Evolutionary conservation across 805 yeast genomes (phyloP), one percentile per base, ranked within the genome.

Genomic region (Saturnispora hagleri): DNA sequence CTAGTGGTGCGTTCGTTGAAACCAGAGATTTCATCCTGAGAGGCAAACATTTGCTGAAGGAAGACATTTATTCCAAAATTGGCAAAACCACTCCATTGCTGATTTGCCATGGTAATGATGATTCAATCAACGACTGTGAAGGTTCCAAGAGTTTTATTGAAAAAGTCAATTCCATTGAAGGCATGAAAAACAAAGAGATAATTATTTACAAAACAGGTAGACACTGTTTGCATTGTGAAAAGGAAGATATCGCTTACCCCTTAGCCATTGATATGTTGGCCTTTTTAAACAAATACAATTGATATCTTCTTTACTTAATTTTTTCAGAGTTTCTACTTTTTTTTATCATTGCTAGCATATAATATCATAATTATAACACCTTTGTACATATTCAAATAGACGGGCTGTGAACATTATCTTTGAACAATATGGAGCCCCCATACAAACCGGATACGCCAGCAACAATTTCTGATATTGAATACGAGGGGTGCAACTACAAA

Each of bases 71-170:
- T 49, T 57, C 69, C 3, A 64, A 69, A 43, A 66, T 70, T 51
- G 64, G 66, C 43, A 64, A 70, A 5, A 60, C 70, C 7, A 69
- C 74, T 10, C 80, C 86, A 0, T 59, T 84, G 4, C 62, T 82
- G 31, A 67, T 86, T 10, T 58, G 79, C 43, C 91, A 85, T 62
- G 89, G 91, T 31, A 69, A 71, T 8, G 68, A 65, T n/a, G 95
- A 86, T 62, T 66, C 73, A 36, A 74, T 86, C 58, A 86, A 84
- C 62, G 79, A 75, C 62, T 65, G 70, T 40, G 65, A 70, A 17
- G 80, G 76, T 4, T 70, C 82, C 18, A 62, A 69, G 52, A 58
- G 64, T 50, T 81, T 80, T 51, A 60, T 70, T 46, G 60, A 64
- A 0, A 17, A 61, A 68, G 64, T 44, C 54, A 61, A 51, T 62